Evolutionary conservation across 2,329 filamentous ascomycete species (phyloP).

Genomic region (Pseudogymnoascus sp.): DNA sequence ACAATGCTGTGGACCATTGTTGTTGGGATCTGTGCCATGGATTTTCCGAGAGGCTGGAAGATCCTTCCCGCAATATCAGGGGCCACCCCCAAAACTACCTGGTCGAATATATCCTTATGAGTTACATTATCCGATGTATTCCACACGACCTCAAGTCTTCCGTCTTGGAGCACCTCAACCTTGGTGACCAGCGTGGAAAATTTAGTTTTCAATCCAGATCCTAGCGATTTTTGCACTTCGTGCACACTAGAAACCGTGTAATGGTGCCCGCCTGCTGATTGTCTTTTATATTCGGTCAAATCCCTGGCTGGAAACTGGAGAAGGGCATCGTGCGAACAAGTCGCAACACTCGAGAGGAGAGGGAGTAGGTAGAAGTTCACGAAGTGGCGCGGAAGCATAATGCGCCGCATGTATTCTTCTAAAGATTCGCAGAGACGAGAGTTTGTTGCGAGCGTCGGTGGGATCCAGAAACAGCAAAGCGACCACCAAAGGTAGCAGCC

Average conservation of each 20-base stretch:
- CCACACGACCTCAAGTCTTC: conserved; percentile 33
- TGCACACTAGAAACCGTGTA: conserved; percentile 46
- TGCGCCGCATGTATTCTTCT: conserved; percentile 43
- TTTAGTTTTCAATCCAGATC: conserved; percentile 35
- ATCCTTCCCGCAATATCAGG: conserved; percentile 46
- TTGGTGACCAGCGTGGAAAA: conserved; percentile 35
- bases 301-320: conserved; percentile 48
- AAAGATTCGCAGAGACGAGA: conserved; percentile 37
- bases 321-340: conserved; percentile 46
- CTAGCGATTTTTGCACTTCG: conserved; percentile 42
- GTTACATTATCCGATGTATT: conserved; percentile 15
- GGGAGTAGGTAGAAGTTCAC: conserved; percentile 46
- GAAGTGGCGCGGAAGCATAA: conserved; percentile 43
- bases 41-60: conserved; percentile 36
- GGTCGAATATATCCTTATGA: conserved; percentile 39
- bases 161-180: conserved; percentile 26
- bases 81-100: conserved; percentile 48
- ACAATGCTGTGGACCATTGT: conserved; percentile 43
- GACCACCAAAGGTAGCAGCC: conserved; percentile 49
- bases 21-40: conserved; percentile 41
- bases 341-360: conserved; percentile 47
- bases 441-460: conserved; percentile 26
- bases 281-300: conserved; percentile 43
- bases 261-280: conserved; percentile 42
- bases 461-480: conserved; percentile 43